phyloP scores from a whole-genome alignment of 768 basidiomycete species.

The Hypsizygus marmoreus region DNA sequence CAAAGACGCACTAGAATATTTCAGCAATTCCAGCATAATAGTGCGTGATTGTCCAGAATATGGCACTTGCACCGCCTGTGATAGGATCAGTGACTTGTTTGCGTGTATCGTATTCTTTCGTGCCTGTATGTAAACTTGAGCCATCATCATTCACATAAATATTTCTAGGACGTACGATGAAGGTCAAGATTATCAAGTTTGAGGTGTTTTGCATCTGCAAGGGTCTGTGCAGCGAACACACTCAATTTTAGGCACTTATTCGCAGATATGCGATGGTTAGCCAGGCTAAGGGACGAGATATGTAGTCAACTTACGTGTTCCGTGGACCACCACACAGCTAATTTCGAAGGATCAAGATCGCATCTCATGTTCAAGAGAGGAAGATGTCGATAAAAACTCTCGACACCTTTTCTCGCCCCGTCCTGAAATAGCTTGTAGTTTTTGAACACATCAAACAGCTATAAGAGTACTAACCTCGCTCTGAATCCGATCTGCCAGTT shows the following conservation, averaged over 20 bases:
- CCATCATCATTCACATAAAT: not conserved
- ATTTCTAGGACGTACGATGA: constrained; percentile 42
- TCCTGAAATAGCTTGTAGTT: constrained; percentile 35
- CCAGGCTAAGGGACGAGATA: not conserved
- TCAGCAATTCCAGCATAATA: constrained; percentile 47
- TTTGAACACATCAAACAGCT: not conserved
- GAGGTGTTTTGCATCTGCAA: constrained; percentile 46
- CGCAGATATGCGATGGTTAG: not conserved
- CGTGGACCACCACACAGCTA: constrained; percentile 63
- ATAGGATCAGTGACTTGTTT: constrained; percentile 42
- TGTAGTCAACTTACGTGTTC: constrained; percentile 34
- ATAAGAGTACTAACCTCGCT: constrained; percentile 40
- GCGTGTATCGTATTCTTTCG: constrained; percentile 45
- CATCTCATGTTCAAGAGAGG: constrained; percentile 66
- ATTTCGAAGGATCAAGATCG: constrained; percentile 49
- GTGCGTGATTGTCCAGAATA: constrained; percentile 53
- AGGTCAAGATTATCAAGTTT: constrained; percentile 45
- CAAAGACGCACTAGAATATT: constrained; percentile 42
- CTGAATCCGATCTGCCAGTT: constrained; percentile 52
- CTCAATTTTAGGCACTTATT: constrained; percentile 51
- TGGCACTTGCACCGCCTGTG: constrained; percentile 45
- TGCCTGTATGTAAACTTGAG: constrained; percentile 23
- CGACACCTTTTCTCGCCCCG: constrained; percentile 48
- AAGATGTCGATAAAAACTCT: constrained; percentile 60
- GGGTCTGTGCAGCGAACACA: constrained; percentile 51